A percentile compares a stretch with the other conserved stretches of the same genome.
Conservation (phyloP, 2,329 filamentous ascomycete species). For the Fusarium sp. region DNA sequence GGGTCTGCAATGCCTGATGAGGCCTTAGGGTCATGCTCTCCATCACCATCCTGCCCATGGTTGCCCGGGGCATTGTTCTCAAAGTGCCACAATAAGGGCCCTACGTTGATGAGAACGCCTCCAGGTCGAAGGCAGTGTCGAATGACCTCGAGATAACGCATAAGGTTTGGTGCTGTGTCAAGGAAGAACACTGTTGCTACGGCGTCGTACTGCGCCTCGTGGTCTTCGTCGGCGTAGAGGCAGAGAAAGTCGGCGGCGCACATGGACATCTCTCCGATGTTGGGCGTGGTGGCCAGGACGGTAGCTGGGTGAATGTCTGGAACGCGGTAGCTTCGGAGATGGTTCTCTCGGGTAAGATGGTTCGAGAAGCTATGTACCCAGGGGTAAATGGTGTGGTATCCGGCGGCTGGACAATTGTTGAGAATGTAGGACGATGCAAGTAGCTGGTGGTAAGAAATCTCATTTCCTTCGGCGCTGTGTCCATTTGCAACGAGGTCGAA, state of each 20-base stretch:
- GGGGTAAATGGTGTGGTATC: constrained; percentile 81
- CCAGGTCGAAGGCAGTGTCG: constrained; percentile 79
- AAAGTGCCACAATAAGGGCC: constrained; percentile 95
- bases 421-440: constrained; percentile 83
- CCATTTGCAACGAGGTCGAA: constrained; percentile 85
- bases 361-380: constrained; percentile 93
- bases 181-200: constrained; percentile 96
- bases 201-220: constrained; percentile 77
- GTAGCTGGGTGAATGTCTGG: constrained; percentile 83
- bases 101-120: constrained; percentile 89
- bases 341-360: constrained; percentile 77
- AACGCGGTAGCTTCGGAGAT: constrained; percentile 78
- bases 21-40: constrained; percentile 61
- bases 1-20: constrained; percentile 84
- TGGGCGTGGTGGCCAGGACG: constrained; percentile 57
- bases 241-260: constrained; percentile 91
- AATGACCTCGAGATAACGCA: constrained; percentile 90
- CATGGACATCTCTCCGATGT: constrained; percentile 85
- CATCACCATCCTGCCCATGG: constrained; percentile 65
- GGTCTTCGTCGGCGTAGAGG: constrained; percentile 77
- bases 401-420: constrained; percentile 71
- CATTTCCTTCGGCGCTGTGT: constrained; percentile 85
- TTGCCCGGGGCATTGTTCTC: constrained; percentile 77
- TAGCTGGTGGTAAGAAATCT: constrained; percentile 98
- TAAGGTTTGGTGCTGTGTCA: constrained; percentile 93